These are phyloP conservation scores for Lanmaoa rubissima DNA, from an alignment of 768 basidiomycete genomes.

Conservation along the genomic window DNA sequence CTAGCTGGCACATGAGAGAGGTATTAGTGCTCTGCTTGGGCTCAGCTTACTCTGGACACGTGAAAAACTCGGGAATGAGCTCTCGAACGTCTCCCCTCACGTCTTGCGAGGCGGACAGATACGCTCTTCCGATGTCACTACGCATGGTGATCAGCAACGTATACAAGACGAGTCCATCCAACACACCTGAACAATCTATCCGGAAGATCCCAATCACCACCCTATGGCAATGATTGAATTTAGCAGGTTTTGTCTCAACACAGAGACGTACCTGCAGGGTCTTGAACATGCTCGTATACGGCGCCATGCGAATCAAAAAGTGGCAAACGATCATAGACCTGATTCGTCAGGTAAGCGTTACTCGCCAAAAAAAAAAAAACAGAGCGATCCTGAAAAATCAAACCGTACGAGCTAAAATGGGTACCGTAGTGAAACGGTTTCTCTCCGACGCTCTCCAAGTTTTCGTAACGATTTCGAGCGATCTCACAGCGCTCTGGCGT, in stretches of 20 bases:
- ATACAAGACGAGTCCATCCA: neutral
- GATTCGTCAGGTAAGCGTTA: conserved; percentile 1
- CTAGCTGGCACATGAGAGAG: conserved; percentile 36
- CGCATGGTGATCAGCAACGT: conserved; percentile 6
- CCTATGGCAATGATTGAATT: conserved; percentile 42
- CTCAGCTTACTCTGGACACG: conserved; percentile 65
- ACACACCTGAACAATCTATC: conserved; percentile 78
- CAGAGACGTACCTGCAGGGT: conserved; percentile 56
- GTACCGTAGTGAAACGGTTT: conserved; percentile 92
- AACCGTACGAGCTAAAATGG: conserved; percentile 73
- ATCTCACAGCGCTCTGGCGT: conserved; percentile 72
- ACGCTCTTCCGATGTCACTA: conserved; percentile 79
- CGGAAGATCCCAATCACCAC: conserved; percentile 93
- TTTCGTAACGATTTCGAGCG: conserved; percentile 71
- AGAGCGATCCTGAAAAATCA: neutral
- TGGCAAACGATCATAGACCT: conserved; percentile 94
- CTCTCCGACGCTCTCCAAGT: conserved; percentile 77
- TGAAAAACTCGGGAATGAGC: conserved; percentile 87
- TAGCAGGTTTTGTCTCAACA: neutral
- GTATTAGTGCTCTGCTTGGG: neutral
- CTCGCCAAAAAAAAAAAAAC: neutral
- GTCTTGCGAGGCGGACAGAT: conserved; percentile 81
- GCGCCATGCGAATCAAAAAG: conserved; percentile 84
- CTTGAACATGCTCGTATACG: conserved; percentile 95
- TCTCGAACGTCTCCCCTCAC: conserved; percentile 91